Evolutionary conservation across 768 basidiomycete species (phyloP), one percentile per base, ranked within the genome.

Genomic region (Tricholoma flavovirens): DNA sequence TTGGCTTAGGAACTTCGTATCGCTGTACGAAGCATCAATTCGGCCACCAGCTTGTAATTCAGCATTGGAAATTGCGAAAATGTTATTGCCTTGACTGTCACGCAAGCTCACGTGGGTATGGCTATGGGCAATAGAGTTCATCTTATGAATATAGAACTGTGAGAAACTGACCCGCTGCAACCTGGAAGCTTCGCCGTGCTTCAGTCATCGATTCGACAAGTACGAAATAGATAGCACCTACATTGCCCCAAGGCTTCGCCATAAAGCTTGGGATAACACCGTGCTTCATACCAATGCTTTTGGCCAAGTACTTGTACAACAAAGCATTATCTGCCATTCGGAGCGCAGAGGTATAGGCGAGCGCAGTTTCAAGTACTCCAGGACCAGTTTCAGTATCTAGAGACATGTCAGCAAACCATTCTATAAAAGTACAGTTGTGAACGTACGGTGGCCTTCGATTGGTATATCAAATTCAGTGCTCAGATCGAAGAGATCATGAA

Each of bases 241-340:
- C 93, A 65, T 92, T 86, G 30, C 86, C 87, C 90, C 92, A 97
- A 22, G 95, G 95, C 64, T 98, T 98, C 0, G 95, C 94, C 96
- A 98, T 98, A 72, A 99, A 99, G 57, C 92, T 96, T 1, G 97
- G 96, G 36, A 93, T 81, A 54, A 99, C 77, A 8, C 88, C 90
- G 60, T 89, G 78, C 67, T 87, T 83, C 81, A 97, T 90, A 0
- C 96, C 96, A 2, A 96, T 73, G 57, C 92, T 92, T 77, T 98
- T 98, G 2, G 92, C 90, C 12, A 90, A 70, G 61, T 87, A 90
- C 69, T 99, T 99, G 82, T 92, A 99, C 48, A 99, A 73, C 52
- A 87, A 80, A 0, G 95, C 94, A 65, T 93, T 94, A 65, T 96
- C 93, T 1, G 90, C 93, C 83, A 95, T 93, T 50, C 86, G 77